Conservation (phyloP, 2,329 filamentous ascomycete genomes). For the Penicillium janthinellum region DNA sequence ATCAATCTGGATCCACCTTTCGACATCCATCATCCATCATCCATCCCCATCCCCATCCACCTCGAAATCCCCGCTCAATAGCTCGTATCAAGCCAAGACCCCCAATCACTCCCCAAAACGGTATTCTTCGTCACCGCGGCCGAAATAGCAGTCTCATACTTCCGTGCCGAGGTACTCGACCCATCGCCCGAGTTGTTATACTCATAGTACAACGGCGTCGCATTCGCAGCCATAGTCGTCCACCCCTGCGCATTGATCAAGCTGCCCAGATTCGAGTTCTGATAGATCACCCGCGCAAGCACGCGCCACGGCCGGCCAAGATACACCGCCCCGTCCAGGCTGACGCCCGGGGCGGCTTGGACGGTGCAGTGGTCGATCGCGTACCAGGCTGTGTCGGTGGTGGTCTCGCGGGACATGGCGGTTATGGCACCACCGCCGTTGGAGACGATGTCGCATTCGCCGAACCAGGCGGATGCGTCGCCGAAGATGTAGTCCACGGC, state of each 20-base stretch:
- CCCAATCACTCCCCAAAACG: slow-evolving; percentile 27
- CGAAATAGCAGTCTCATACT: slow-evolving; percentile 27
- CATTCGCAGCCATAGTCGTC: slow-evolving; percentile 35
- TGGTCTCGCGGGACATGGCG: slow-evolving; percentile 31
- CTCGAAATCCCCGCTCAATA: background rate
- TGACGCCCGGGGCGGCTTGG: slow-evolving; percentile 22
- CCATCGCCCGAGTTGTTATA: slow-evolving; percentile 32
- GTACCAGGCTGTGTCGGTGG: slow-evolving; percentile 34
- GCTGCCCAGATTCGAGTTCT: slow-evolving; percentile 31
- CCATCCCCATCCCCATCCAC: background rate
- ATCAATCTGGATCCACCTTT: too few species aligned
- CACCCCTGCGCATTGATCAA: slow-evolving; percentile 37
- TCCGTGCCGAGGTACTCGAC: slow-evolving; percentile 20
- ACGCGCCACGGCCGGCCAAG: slow-evolving; percentile 39
- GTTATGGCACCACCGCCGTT: slow-evolving; percentile 37
- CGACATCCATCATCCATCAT: background rate
- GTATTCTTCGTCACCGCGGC: slow-evolving; percentile 30
- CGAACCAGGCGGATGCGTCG: slow-evolving; percentile 33
- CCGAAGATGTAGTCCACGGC: slow-evolving; percentile 43
- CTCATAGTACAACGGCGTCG: slow-evolving; percentile 37
- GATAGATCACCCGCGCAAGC: slow-evolving; percentile 39
- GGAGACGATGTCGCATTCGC: slow-evolving; percentile 37
- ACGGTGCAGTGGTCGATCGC: slow-evolving; percentile 34
- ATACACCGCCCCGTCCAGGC: slow-evolving; percentile 30
- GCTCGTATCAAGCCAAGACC: slow-evolving; percentile 22